A percentile compares a stretch with the other conserved stretches of the same genome.
Conservation (phyloP, 352 stramenopile species). For the Phytopythium chamaehyphon region DNA sequence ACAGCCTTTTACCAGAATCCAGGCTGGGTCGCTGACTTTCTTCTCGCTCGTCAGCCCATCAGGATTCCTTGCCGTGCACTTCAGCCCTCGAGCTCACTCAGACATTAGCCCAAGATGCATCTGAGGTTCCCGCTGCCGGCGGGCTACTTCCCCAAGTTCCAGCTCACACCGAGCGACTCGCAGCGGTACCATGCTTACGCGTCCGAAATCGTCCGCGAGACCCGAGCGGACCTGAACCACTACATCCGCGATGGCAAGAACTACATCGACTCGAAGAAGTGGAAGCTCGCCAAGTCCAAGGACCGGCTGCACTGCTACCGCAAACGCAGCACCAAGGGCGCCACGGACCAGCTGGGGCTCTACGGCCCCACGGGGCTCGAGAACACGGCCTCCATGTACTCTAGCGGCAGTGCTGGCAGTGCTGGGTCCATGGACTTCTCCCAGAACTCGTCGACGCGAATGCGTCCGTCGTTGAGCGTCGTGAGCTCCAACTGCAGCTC, state of each 20-base stretch:
- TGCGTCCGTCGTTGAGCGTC: conserved; percentile 19
- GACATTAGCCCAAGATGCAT: conserved; percentile 30
- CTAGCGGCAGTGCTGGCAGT: conserved; percentile 12
- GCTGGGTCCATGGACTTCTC: conserved; percentile 15
- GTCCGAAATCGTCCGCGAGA: conserved; percentile 64
- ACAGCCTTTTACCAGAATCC: no score
- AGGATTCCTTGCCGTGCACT: no score
- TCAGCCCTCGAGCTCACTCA: no score
- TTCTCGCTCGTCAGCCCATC: background rate
- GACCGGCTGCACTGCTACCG: conserved; percentile 61
- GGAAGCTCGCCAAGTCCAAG: conserved; percentile 69
- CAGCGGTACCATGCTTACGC: conserved; percentile 48
- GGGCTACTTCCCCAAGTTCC: conserved; percentile 73
- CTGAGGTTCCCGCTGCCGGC: conserved; percentile 64
- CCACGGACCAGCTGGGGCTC: conserved; percentile 31
- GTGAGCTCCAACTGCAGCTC: conserved; percentile 25
- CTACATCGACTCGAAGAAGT: conserved; percentile 52
- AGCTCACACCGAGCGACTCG: conserved; percentile 50
- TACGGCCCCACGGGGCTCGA: conserved; percentile 19
- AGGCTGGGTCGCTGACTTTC: background rate
- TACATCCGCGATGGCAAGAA: conserved; percentile 55
- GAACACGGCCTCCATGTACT: conserved; percentile 2
- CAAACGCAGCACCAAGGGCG: conserved; percentile 21
- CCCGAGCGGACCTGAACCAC: conserved; percentile 45
- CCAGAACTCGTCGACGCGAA: conserved; percentile 15